Conservation (phyloP, 2,329 filamentous ascomycete genomes). For the Aureobasidium sp. region DNA sequence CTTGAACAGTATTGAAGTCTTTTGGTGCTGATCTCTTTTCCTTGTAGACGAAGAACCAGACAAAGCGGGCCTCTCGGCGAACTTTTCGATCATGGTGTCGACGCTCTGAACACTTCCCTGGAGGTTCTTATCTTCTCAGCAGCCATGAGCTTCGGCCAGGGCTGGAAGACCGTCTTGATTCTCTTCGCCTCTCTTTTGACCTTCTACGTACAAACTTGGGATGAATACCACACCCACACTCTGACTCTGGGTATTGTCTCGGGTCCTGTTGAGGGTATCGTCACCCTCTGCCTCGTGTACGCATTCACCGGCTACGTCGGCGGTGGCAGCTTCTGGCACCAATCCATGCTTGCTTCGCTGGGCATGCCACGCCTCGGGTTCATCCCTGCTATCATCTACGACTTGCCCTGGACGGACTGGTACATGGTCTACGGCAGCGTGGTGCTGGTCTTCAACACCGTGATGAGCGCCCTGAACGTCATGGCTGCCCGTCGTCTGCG, state of each 20-base stretch:
- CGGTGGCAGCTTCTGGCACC: slow-evolving; percentile 88
- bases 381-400: slow-evolving; percentile 64
- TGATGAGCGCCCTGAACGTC: slow-evolving; percentile 72
- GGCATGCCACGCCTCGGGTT: slow-evolving; percentile 55
- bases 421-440: slow-evolving; percentile 80
- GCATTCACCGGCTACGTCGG: slow-evolving; percentile 75
- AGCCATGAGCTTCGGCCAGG: slow-evolving; percentile 85
- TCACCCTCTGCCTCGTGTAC: slow-evolving; percentile 76
- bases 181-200: slow-evolving; percentile 81
- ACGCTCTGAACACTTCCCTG: slow-evolving; percentile 91
- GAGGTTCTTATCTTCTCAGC: slow-evolving; percentile 88
- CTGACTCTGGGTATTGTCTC: slow-evolving; percentile 87
- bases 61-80: slow-evolving; percentile 93
- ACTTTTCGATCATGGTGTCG: slow-evolving; percentile 94
- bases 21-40: slow-evolving; percentile 8
- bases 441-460: slow-evolving; percentile 76
- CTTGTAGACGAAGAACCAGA: slow-evolving; percentile 63
- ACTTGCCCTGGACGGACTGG: slow-evolving; percentile 82
- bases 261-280: slow-evolving; percentile 87
- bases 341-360: slow-evolving; percentile 63
- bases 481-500: slow-evolving; percentile 68
- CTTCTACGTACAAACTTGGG: slow-evolving; percentile 99
- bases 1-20: background rate
- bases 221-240: slow-evolving; percentile 97
- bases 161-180: slow-evolving; percentile 76